These are phyloP conservation scores for Heterobasidion annosum DNA, from an alignment of 1,284 basidiomycete species.

Conservation along the genomic window DNA sequence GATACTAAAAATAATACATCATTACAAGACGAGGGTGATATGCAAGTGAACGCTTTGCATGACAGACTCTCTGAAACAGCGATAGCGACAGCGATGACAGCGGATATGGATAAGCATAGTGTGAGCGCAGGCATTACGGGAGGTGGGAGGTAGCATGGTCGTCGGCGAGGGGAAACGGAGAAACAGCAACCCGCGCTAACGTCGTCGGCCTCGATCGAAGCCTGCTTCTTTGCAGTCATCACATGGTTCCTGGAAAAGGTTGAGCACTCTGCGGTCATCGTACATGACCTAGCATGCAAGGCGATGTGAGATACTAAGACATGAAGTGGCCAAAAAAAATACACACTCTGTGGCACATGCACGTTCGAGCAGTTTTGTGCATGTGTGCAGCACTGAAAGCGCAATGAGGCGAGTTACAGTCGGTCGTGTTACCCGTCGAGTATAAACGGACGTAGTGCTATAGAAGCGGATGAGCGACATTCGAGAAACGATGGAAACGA, in stretches of 20 bases:
- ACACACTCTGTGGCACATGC: conserved; percentile 21
- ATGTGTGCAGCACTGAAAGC: conserved; percentile 32
- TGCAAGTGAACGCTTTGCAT: background rate
- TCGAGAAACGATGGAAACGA: too few relatives aligned
- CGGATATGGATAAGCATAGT: background rate
- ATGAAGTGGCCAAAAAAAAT: background rate
- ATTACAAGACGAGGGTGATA: background rate
- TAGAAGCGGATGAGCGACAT: too few relatives aligned
- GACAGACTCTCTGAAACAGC: background rate
- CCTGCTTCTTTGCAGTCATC: conserved; percentile 31
- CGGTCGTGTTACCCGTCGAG: conserved; percentile 33
- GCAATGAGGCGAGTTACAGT: conserved; percentile 33
- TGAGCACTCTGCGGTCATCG: conserved; percentile 34
- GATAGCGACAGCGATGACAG: background rate
- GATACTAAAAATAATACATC: background rate
- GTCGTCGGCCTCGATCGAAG: conserved; percentile 18
- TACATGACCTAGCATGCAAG: conserved; percentile 21
- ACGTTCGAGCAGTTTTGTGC: conserved; percentile 33
- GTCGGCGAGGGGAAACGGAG: background rate
- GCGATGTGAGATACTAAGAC: background rate
- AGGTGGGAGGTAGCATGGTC: background rate
- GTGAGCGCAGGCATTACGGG: too few relatives aligned
- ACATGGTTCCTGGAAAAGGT: conserved; percentile 41
- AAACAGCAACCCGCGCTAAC: background rate
- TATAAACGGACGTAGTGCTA: conserved; percentile 48